Evolutionary conservation across 2,329 filamentous ascomycete genomes (phyloP), one percentile per base, ranked within the genome.

Genomic region (Colletotrichum limetticola): DNA sequence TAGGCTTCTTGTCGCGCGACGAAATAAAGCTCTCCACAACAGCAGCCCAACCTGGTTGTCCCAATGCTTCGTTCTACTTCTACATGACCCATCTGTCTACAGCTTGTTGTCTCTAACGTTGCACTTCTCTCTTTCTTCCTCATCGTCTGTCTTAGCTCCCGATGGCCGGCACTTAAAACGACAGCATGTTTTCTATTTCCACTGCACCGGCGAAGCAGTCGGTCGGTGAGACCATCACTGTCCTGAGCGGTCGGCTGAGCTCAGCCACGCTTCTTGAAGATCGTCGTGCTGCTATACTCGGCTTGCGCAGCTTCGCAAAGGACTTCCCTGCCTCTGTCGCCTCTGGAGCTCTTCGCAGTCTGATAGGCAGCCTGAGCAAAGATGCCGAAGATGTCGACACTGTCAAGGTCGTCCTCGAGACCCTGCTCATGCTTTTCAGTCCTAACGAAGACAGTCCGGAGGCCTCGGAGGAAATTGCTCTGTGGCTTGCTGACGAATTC

Each of bases 401-500:
- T 5, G 93, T 97, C 80, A 97, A 98, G 84, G 91, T 97, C 70
- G 94, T 98, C 74, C 88, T 99, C 76, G 97, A 99, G 88, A 99
- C 97, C 57, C 86, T 99, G 78, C 87, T 98, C 81, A 96, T 97
- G 92, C 91, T 99, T 53, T 98, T 98, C 82, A 91, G 84, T 75
- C 91, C 91, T 53, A 92, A 92, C 77, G 86, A 89, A 77, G 86
- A 87, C 80, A 97, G 94, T 87, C 90, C 95, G 37, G 96, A 98
- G 88, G 95, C 96, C 66, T 98, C 96, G 16, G 96, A 98, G 76
- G 97, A 99, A 83, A 97, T 99, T 78, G 93, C 93, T 22, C 86
- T 98, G 32, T 99, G 97, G 95, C 88, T 99, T 72, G 97, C 97
- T 66, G 97, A 99, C 83, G 96, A 98, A 83, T 99, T 99, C 81